Base-by-base conservation (phyloP, 1,139 yeast species). In the Spathaspora sp. region DNA sequence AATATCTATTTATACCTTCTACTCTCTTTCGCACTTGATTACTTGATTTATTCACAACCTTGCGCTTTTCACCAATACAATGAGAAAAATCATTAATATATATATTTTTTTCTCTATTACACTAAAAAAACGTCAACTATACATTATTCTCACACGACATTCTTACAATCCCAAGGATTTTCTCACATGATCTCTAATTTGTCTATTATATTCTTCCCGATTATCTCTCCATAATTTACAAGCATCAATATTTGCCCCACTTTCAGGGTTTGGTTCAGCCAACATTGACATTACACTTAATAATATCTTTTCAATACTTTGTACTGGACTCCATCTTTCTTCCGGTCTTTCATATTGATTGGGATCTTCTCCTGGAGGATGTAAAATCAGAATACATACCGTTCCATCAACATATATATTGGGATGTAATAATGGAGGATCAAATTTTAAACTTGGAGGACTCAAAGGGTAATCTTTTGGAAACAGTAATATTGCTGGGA, bases 281-380 rank as follows among this genome's bases (percentile, higher is more conserved):
- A 93, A 76, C 97, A 93, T 91, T 58, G 96, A 87, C 79, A 90
- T 82, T 24, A 93, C 98, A 64, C 96, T 86, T 50, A 93, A 70
- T 52, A 93, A 73, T 50, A 93, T 93, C 78, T 93, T 93, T 68
- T 93, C 99, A 24, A 93, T 91, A 60, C 96, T 88, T 64, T 93
- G 99, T 39, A 93, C 93, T 0, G 99, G 99, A 7, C 96, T 87
- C 99, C 99, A 93, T 53, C 99, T 76, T 67, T 93, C 99, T 54
- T 91, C 95, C 0, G 98, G 96, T 29, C 89, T 68, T 64, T 93
- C 99, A 67, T 93, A 93, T 76, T 86, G 91, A 64, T 90, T 83
- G 23, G 99, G 98, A 65, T 93, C 99, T 58, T 91, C 96, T 10
- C 99, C 99, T 0, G 98, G 96, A 2, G 97, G 83, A 63, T 93